These are phyloP conservation scores for Cryptococcus neoformans DNA, from an alignment of 1,284 basidiomycete genomes.

Conservation along the genomic window DNA sequence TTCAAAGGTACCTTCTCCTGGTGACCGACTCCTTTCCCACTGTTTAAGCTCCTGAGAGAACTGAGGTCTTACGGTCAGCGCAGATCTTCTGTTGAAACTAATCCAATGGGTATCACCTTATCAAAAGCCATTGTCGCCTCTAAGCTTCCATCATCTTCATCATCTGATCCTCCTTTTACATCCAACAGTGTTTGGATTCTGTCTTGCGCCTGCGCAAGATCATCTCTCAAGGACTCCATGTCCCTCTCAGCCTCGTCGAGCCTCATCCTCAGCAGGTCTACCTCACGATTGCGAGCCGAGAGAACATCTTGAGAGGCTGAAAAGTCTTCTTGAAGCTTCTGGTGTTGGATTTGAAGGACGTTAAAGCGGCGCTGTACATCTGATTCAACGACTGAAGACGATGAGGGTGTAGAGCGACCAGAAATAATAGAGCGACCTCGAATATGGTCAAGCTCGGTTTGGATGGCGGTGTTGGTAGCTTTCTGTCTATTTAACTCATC, in stretches of 20 bases:
- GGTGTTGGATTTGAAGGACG: conserved; percentile 70
- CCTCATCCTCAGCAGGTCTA: conserved; percentile 56
- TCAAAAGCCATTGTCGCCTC: conserved; percentile 44
- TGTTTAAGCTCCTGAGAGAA: conserved; percentile 47
- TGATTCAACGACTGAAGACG: conserved; percentile 51
- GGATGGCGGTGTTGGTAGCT: conserved; percentile 68
- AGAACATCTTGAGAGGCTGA: conserved; percentile 73
- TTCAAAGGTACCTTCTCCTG: conserved; percentile 7
- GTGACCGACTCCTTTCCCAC: conserved; percentile 44
- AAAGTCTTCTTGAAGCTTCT: conserved; percentile 69
- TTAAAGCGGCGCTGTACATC: conserved; percentile 61
- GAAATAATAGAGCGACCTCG: conserved; percentile 64
- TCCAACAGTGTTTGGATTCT: conserved; percentile 43
- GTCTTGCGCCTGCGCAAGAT: conserved; percentile 69
- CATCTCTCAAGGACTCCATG: conserved; percentile 59
- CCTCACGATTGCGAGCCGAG: conserved; percentile 67
- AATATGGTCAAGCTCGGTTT: conserved; percentile 69
- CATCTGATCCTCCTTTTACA: conserved; percentile 32
- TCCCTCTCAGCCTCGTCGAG: conserved; percentile 44
- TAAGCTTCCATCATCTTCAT: conserved; percentile 27
- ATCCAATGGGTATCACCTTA: conserved; percentile 27
- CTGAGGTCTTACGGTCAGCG: conserved; percentile 15
- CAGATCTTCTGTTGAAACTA: not conserved
- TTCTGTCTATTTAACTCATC: conserved; percentile 90
- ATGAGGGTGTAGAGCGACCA: conserved; percentile 73